These are phyloP conservation scores for Dothiorella sarmentorum DNA, from an alignment of 2,329 filamentous ascomycete species.

Conservation along the genomic window DNA sequence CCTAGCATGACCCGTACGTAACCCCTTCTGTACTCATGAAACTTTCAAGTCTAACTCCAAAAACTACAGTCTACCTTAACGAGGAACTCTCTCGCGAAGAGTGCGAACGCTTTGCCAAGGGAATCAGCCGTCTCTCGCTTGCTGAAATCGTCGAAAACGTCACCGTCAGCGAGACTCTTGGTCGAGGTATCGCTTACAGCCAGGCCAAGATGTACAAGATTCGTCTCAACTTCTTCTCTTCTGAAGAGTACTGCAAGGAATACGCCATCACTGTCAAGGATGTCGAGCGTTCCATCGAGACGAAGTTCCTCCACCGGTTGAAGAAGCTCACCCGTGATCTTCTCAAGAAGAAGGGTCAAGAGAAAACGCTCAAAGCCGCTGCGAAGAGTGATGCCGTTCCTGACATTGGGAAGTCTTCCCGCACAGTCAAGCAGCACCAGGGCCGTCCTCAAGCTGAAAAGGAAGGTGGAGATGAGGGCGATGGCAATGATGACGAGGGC, in stretches of 20 bases:
- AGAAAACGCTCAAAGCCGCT: conserved; percentile 52
- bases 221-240: conserved; percentile 77
- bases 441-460: conserved; percentile 45
- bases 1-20: conserved; percentile 87
- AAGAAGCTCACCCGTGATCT: conserved; percentile 70
- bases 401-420: conserved; percentile 65
- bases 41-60: too few relatives aligned
- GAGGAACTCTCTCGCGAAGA: conserved; percentile 66
- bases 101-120: conserved; percentile 80
- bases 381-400: conserved; percentile 63
- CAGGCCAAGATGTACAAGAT: conserved; percentile 85
- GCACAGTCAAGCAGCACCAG: conserved; percentile 49
- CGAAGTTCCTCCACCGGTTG: conserved; percentile 70
- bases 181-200: conserved; percentile 62
- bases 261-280: conserved; percentile 80
- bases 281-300: conserved; percentile 76
- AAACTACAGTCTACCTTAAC: conserved; percentile 74
- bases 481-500: conserved; percentile 54
- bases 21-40: too few relatives aligned
- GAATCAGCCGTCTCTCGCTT: conserved; percentile 80
- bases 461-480: conserved; percentile 53
- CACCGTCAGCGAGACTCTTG: conserved; percentile 74
- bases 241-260: conserved; percentile 75
- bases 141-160: conserved; percentile 80
- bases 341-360: conserved; percentile 70